A percentile compares a stretch with the other conserved stretches of the same genome.
Evolutionary conservation across 2,329 filamentous ascomycete species (phyloP).

Genomic region (Aspergillus carbonarius): DNA sequence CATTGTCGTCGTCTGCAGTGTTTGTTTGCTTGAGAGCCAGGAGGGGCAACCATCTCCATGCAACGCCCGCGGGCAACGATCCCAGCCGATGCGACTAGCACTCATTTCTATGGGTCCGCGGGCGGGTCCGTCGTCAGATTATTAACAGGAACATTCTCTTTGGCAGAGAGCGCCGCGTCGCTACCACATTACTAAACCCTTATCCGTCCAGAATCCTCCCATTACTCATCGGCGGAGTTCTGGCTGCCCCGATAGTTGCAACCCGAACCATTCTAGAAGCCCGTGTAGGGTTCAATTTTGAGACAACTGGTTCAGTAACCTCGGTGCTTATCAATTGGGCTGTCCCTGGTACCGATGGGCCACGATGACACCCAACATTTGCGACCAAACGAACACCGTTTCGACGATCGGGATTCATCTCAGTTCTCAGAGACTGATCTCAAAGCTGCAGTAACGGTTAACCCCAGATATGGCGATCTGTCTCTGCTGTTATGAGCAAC

Average conservation of each 20-base stretch:
- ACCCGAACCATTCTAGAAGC: neutral
- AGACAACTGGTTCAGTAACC: neutral
- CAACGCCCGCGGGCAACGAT: neutral
- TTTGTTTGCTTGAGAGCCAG: neutral
- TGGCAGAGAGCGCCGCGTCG: slow-evolving; percentile 14
- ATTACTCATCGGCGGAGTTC: neutral
- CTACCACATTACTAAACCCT: slow-evolving; percentile 8
- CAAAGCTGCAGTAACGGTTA: neutral
- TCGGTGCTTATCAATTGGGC: neutral
- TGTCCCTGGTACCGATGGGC: too few relatives aligned
- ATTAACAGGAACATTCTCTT: slow-evolving; percentile 26
- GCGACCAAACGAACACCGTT: neutral
- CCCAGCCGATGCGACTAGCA: neutral
- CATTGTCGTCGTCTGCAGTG: neutral
- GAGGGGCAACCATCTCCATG: slow-evolving; percentile 1
- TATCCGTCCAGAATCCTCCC: slow-evolving; percentile 4
- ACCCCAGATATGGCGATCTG: neutral
- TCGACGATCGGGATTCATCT: neutral
- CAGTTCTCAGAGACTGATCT: neutral
- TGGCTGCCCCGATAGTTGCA: neutral
- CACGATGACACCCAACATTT: neutral
- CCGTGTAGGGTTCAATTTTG: neutral
- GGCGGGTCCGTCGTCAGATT: slow-evolving; percentile 16
- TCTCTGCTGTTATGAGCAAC: neutral
- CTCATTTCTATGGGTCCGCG: neutral